Evolutionary conservation across 306 rosid species (phyloP).

Genomic region (Cicer cuneatum): DNA sequence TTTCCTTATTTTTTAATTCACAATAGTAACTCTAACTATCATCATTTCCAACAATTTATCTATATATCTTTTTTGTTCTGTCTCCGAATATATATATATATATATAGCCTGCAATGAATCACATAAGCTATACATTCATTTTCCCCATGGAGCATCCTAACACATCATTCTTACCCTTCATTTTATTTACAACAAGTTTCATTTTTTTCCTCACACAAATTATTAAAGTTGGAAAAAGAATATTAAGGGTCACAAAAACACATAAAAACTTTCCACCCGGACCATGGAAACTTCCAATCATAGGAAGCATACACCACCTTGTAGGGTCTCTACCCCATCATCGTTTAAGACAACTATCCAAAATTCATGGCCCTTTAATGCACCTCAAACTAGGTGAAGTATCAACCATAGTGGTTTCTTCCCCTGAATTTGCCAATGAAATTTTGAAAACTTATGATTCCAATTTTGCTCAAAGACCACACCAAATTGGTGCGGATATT

Average conservation of each 20-base stretch:
- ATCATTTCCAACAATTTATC: too few relatives aligned
- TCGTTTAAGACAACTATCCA: constrained; percentile 39
- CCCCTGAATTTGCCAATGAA: constrained; percentile 48
- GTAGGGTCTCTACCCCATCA: constrained; percentile 39
- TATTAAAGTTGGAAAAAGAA: neutral
- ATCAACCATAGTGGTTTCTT: constrained; percentile 47
- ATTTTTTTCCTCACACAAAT: constrained; percentile 29
- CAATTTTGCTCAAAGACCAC: constrained; percentile 48
- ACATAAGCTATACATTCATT: neutral
- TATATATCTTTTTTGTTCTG: neutral
- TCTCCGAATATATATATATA: neutral
- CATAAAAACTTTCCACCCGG: constrained; percentile 43
- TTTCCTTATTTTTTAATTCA: too few relatives aligned
- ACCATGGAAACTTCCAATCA: constrained; percentile 47
- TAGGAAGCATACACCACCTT: constrained; percentile 49
- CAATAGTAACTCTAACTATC: too few relatives aligned
- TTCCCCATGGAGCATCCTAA: constrained; percentile 26
- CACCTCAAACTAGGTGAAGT: constrained; percentile 48
- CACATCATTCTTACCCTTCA: constrained; percentile 28
- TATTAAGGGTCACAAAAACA: neutral
- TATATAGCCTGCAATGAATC: neutral
- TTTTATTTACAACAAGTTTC: constrained; percentile 20
- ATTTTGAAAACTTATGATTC: constrained; percentile 45
- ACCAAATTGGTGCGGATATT: constrained; percentile 32
- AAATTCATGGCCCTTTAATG: constrained; percentile 60